Evolutionary conservation across 1,139 yeast species (phyloP), one percentile per base, ranked within the genome.

Genomic region (Pichia sp.): DNA sequence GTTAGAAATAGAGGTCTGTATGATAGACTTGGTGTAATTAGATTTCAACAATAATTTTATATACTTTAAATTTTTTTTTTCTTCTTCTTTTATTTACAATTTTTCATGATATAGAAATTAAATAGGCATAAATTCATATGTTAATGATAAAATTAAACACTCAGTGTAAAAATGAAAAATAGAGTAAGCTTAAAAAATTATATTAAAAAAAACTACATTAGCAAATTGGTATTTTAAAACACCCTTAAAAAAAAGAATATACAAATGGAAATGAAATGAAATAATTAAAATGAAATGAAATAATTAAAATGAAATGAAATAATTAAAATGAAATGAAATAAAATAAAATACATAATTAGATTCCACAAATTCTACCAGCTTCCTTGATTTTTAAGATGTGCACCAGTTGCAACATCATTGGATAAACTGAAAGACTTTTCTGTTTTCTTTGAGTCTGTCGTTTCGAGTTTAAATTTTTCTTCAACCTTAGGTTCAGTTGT

Each of bases 1-100:
- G 63, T 84, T 37, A 77, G 96, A 58, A 76, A 83, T 31, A 76
- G 84, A 56, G 74, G 84, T 26, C 63, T 75, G 30, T 82, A 74
- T 59, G 96, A 87, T 61, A 49, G 61, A 41, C 40, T 57, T 8
- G 62, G 61, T 2, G 50, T 46, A 44, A 50, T 59, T 35, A 55
- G 11, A 4, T 38, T 38, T 20, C 8, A 38, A 38, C 23, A 30
- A 32, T 32, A 32, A 32, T 3, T 11, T 11, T 11, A 9, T 26
- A 26, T 26, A 16, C 28, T 26, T 26, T 26, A 26, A 26, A 9
- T 26, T 26, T 26, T 26, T 26, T 6, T 26, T 6, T 9, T 26
- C 7, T 9, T 26, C 28, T 6, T 9, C 9, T 9, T 9, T 9
- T 9, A 6, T 26, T 26, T 9, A 6, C 28, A 6, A 6, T 9